Evolutionary conservation across 352 stramenopile species (phyloP).

Genomic region (Globisporangium cystogenes): DNA sequence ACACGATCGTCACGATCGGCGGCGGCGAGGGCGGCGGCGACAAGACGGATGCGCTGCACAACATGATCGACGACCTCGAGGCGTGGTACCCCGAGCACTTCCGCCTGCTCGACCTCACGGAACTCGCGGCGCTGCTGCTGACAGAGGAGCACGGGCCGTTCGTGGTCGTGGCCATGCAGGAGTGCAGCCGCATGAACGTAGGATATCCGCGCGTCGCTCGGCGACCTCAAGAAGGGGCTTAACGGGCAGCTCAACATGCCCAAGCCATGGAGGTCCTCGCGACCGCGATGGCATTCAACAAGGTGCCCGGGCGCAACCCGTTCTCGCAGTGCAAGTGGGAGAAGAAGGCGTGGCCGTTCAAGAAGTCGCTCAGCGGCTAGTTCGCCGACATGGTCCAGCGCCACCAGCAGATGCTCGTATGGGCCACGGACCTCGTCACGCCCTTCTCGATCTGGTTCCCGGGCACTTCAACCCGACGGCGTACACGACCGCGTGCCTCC

Average conservation of each 20-base stretch:
- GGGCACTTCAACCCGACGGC: conserved; percentile 95
- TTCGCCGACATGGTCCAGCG: conserved; percentile 93
- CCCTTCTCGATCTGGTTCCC: conserved; percentile 94
- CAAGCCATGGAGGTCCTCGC: conserved; percentile 93
- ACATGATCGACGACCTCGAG: conserved; percentile 90
- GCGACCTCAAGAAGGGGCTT: conserved; percentile 94
- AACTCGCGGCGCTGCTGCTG: conserved; percentile 85
- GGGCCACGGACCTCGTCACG: conserved; percentile 90
- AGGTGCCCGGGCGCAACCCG: conserved; percentile 92
- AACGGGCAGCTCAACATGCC: conserved; percentile 95
- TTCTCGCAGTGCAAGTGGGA: conserved; percentile 96
- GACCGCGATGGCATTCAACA: conserved; percentile 89
- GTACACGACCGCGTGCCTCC: conserved; percentile 94
- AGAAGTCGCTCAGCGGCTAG: conserved; percentile 90
- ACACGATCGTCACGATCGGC: conserved; percentile 90
- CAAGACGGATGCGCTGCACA: conserved; percentile 70
- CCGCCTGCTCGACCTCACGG: conserved; percentile 89
- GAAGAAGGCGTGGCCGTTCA: conserved; percentile 94
- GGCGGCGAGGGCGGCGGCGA: conserved; percentile 62
- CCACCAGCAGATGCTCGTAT: conserved; percentile 85
- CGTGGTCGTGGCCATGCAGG: conserved; percentile 93
- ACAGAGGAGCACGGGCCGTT: conserved; percentile 89
- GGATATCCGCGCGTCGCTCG: conserved; percentile 88
- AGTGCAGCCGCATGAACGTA: conserved; percentile 94
- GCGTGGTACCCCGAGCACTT: conserved; percentile 89